Base-by-base conservation (phyloP, 2,329 filamentous ascomycete species). In the Aspergillus glaucus region DNA sequence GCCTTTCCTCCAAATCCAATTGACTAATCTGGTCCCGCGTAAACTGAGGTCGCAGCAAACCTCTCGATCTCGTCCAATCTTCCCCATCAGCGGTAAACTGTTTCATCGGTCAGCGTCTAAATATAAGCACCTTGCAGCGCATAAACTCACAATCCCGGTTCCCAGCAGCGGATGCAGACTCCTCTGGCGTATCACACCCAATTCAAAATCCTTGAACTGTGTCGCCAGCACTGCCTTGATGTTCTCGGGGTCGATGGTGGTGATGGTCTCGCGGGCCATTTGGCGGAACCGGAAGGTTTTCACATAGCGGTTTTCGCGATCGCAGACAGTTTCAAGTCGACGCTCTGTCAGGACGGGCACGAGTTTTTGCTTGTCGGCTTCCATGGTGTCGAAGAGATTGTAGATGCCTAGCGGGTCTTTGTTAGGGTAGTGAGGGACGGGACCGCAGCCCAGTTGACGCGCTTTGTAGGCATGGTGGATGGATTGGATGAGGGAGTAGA, bases 31-130 rank as follows among this genome's bases (percentile, higher is more conserved):
- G 86, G 61, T 94, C 87, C 59, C 86, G 86, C 61, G 89, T 83
- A 68, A 95, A 95, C 62, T 94, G 88, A 0, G 91, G 90, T 2
- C 90, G 79, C 53, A 96, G 83, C 51, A 95, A 75, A 55, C 88
- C 83, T n/a, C 91, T 79, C 46, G 85, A 89, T 48, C 79, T 78
- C 56, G 90, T 85, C 91, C 91, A 95, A 46, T 78, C 71, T 22
- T 82, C 75, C 10, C 86, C 85, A 64, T 95, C 90, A 1, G 87
- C 90, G 2, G 85, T 85, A 68, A 67, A 67, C 64, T 67, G 47
- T 9, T 6, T 6, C n/a, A n/a, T 50, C 9, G 50, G 28, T 51
- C 37, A 53, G 53, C 14, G 9, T 41, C 10, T 10, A 7, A 14
- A 17, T 10, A n/a, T 14, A 17, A 14, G 30, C 8, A 30, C 28